Evolutionary conservation across 352 stramenopile genomes (phyloP).

Genomic region (Phytophthora melonis): DNA sequence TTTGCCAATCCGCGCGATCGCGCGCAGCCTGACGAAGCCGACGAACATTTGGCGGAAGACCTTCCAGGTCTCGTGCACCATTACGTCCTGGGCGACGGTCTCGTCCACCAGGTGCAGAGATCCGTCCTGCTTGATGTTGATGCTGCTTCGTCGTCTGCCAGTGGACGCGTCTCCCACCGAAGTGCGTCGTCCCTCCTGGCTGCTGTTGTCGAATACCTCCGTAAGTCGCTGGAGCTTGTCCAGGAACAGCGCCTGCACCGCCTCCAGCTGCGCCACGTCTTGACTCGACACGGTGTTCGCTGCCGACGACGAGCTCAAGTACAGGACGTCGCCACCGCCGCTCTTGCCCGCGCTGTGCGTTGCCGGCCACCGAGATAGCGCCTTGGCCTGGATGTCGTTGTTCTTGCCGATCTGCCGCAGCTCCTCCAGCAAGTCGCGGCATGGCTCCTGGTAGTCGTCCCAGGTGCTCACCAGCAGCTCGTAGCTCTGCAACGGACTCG

Average conservation of each 20-base stretch:
- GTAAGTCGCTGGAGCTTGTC: slow-evolving; percentile 60
- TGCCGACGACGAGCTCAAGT: slow-evolving; percentile 64
- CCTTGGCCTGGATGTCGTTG: slow-evolving; percentile 71
- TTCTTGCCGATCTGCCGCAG: slow-evolving; percentile 65
- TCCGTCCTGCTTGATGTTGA: slow-evolving; percentile 26
- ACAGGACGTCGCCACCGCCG: slow-evolving; percentile 46
- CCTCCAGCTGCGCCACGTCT: slow-evolving; percentile 76
- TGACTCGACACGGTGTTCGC: slow-evolving; percentile 61
- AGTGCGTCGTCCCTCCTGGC: neutral
- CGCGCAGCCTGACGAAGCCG: slow-evolving; percentile 64
- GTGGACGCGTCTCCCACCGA: neutral
- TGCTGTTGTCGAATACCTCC: slow-evolving; percentile 34
- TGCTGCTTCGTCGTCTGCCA: slow-evolving; percentile 32
- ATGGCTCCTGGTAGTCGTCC: slow-evolving; percentile 64
- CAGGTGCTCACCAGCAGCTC: slow-evolving; percentile 69
- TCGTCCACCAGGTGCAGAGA: slow-evolving; percentile 49
- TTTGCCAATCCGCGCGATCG: slow-evolving; percentile 54
- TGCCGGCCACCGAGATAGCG: slow-evolving; percentile 34
- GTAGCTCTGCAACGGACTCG: slow-evolving; percentile 53
- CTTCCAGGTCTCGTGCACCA: slow-evolving; percentile 80
- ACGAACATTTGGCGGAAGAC: slow-evolving; percentile 78
- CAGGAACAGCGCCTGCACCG: slow-evolving; percentile 59
- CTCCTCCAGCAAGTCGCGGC: slow-evolving; percentile 63
- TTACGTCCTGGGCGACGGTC: slow-evolving; percentile 39
- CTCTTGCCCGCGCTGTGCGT: slow-evolving; percentile 14